Evolutionary conservation across 2,329 filamentous ascomycete species (phyloP).

Genomic region (Epichloe festucae): DNA sequence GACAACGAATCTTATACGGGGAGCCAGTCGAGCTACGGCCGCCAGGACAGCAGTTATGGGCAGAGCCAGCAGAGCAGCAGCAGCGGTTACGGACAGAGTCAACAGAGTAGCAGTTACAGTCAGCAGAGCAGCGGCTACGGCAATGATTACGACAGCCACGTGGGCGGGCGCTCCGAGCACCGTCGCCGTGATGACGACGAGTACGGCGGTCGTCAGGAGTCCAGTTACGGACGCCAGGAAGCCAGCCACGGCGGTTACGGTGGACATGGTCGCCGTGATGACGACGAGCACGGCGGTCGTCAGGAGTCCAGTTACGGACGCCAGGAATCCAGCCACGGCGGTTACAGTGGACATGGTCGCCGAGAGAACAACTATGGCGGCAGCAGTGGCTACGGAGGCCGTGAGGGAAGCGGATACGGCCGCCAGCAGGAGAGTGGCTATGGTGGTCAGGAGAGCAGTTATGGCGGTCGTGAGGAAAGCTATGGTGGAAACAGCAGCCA

Average conservation of each 20-base stretch:
- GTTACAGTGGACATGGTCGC: slow-evolving; percentile 9
- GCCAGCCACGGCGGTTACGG: slow-evolving; percentile 14
- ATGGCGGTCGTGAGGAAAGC: slow-evolving; percentile 13
- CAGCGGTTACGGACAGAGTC: slow-evolving; percentile 45
- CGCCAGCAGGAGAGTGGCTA: slow-evolving; percentile 10
- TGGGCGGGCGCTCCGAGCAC: slow-evolving; percentile 7
- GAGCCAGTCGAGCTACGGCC: slow-evolving; percentile 48
- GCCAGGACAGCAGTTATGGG: slow-evolving; percentile 42
- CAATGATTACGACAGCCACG: slow-evolving; percentile 12
- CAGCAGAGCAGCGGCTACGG: slow-evolving; percentile 20
- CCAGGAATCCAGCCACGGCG: slow-evolving; percentile 12
- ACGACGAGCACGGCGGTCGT: slow-evolving; percentile 10
- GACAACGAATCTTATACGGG: slow-evolving; percentile 48
- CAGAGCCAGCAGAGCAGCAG: slow-evolving; percentile 46
- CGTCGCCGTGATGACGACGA: slow-evolving; percentile 5
- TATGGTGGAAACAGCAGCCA: slow-evolving; percentile 8
- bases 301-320: slow-evolving; percentile 11
- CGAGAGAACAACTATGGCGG: slow-evolving; percentile 5
- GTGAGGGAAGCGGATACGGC: slow-evolving; percentile 7
- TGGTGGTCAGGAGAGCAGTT: slow-evolving; percentile 2
- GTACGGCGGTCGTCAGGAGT: slow-evolving; percentile 11
- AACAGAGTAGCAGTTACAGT: slow-evolving; percentile 40
- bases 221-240: slow-evolving; percentile 8
- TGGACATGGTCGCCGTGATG: slow-evolving; percentile 7
- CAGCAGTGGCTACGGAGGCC: slow-evolving; percentile 6